Conservation (phyloP, 805 yeast species). For the Grigorovia jiainica region DNA sequence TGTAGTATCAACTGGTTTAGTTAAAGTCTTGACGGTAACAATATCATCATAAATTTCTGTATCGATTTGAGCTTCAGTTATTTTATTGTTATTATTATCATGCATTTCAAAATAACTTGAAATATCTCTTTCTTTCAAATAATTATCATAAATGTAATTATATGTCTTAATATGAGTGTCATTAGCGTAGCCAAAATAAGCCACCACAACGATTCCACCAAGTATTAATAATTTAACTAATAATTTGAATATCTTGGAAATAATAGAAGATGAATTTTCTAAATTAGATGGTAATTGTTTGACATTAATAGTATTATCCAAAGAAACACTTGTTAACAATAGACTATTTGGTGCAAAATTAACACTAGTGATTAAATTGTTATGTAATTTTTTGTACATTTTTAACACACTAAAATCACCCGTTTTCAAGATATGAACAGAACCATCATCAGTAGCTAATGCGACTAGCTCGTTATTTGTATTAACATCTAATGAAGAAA, state of each 20-base stretch:
- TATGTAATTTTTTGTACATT: conserved; percentile 53
- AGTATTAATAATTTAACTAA: conserved; percentile 20
- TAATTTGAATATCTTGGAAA: conserved; percentile 15
- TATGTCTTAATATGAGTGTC: conserved; percentile 17
- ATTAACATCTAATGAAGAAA: conserved; percentile 43
- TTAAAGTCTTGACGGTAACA: conserved; percentile 7
- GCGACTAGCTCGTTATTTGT: conserved; percentile 29
- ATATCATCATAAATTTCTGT: conserved; percentile 13
- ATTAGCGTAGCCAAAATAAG: conserved; percentile 18
- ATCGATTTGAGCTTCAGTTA: conserved; percentile 11
- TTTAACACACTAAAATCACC: conserved; percentile 43
- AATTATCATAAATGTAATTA: conserved; percentile 12
- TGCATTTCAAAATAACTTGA: conserved; percentile 12
- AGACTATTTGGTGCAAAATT: conserved; percentile 60
- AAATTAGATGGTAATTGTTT: conserved; percentile 47
- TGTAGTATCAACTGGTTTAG: conserved; percentile 8
- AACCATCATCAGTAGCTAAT: conserved; percentile 46
- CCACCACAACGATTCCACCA: conserved; percentile 16
- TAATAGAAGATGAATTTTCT: conserved; percentile 26
- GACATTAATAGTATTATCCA: conserved; percentile 63
- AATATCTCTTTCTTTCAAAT: conserved; percentile 11
- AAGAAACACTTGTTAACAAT: conserved; percentile 62
- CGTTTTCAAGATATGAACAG: conserved; percentile 48
- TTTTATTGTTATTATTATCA: conserved; percentile 2
- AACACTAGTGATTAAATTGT: conserved; percentile 68